phyloP scores from a whole-genome alignment of 83 land plant genomes.

The Thuja plicata region DNA sequence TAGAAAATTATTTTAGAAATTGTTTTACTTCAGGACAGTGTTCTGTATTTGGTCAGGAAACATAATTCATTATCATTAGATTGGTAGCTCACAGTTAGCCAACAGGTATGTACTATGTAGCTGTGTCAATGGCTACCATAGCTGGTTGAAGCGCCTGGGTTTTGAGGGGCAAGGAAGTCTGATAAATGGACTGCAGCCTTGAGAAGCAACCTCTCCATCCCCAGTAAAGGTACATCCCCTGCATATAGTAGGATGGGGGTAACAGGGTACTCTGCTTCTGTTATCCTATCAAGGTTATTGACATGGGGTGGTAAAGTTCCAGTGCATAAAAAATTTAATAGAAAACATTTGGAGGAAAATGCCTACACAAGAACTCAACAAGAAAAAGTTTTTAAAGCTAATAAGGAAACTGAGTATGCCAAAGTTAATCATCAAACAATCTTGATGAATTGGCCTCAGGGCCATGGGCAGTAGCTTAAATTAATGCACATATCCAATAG shows the following conservation, averaged over 20 bases:
- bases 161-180: not conserved
- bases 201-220: not conserved
- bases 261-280: not conserved
- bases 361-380: not conserved
- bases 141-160: not conserved
- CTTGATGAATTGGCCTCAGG: not conserved
- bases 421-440: not conserved
- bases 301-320: not conserved
- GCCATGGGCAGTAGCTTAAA: not conserved
- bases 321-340: not conserved
- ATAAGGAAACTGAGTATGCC: not conserved
- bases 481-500: not conserved
- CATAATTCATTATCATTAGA: not conserved
- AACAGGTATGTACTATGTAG: not conserved
- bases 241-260: not conserved
- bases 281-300: not conserved
- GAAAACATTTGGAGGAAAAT: not conserved
- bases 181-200: not conserved
- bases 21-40: not conserved
- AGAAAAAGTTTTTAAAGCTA: not conserved
- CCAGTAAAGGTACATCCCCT: not conserved
- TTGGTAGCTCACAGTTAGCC: not conserved
- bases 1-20: not conserved
- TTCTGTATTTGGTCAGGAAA: not conserved
- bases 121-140: not conserved